Base-by-base conservation (phyloP, 1,139 yeast species). In the Blastobotrys capitulatus region DNA sequence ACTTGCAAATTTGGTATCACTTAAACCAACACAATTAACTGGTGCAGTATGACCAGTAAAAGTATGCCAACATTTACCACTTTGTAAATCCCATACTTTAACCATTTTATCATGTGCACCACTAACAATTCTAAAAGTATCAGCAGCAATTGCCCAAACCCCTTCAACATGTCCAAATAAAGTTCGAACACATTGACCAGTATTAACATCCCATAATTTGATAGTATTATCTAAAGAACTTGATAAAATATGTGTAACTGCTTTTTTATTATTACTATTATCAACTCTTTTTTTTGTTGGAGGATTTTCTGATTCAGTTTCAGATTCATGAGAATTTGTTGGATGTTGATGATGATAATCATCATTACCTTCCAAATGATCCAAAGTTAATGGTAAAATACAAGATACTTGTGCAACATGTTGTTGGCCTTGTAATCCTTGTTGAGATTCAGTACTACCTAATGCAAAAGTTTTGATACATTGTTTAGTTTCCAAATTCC, bases 111-210 rank as follows among this genome's bases (percentile, higher is more conserved):
- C 97, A 63, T 90, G 97, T 1, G 96, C 92, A 2, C 97, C 97
- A 62, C 94, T 83, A 16, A 90, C 86, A 42, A 92, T 86, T 57
- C 98, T 77, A 74, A 92, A 92, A 40, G 92, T 89, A 70, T 92
- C 97, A 0, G 97, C 95, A 16, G 92, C 88, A 53, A 92, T 85
- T 38, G 92, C 87, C 97, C 97, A 90, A 18, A 92, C 96, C 18
- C 97, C 97, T 67, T 92, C 97, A 49, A 90, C 88, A 63, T 92
- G 98, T 6, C 98, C 98, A 69, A 90, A 90, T 65, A 92, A 90
- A 0, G 98, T 90, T 51, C 97, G 76, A 18, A 88, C 80, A 62
- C 97, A 90, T 65, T 80, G 80, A 3, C 97, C 97, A 0, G 94
- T 79, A 54, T 75, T 74, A 34, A 89, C 83, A 60, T 89, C 95